Conservation (phyloP, 2,329 filamentous ascomycete genomes). For the Corinectria fuckeliana region DNA sequence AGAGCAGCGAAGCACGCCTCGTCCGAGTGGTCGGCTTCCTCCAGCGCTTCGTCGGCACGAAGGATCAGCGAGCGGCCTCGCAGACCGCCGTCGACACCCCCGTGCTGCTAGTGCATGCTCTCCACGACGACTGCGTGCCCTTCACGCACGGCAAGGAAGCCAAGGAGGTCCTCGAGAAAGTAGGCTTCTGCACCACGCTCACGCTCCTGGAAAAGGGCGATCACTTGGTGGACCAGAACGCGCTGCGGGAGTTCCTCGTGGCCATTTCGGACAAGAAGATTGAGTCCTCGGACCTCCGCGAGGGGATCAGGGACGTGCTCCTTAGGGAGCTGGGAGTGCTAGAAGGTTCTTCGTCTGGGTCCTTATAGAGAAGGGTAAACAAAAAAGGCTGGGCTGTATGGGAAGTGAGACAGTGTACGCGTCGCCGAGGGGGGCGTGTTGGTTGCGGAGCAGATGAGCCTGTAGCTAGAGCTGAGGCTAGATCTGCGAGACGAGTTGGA, state of each 20-base stretch:
- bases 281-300: background rate
- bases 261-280: background rate
- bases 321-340: background rate
- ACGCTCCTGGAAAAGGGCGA: background rate
- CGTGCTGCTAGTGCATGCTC: slow-evolving; percentile 5
- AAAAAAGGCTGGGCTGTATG: background rate
- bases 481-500: background rate
- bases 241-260: background rate
- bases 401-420: background rate
- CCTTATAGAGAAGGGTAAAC: background rate
- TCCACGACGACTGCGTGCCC: background rate
- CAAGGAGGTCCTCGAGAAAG: background rate
- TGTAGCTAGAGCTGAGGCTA: background rate
- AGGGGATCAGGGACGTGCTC: background rate
- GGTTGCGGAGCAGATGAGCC: background rate
- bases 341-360: background rate
- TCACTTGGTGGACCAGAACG: background rate
- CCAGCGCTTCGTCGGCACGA: background rate
- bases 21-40: background rate
- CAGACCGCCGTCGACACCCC: background rate
- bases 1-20: background rate
- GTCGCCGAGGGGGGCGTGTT: background rate
- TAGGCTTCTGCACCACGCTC: slow-evolving; percentile 2
- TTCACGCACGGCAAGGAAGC: background rate
- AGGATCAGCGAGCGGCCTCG: background rate